Evolutionary conservation across 164 flowering plant species (phyloP).

Genomic region (Tinospora cordifolia): DNA sequence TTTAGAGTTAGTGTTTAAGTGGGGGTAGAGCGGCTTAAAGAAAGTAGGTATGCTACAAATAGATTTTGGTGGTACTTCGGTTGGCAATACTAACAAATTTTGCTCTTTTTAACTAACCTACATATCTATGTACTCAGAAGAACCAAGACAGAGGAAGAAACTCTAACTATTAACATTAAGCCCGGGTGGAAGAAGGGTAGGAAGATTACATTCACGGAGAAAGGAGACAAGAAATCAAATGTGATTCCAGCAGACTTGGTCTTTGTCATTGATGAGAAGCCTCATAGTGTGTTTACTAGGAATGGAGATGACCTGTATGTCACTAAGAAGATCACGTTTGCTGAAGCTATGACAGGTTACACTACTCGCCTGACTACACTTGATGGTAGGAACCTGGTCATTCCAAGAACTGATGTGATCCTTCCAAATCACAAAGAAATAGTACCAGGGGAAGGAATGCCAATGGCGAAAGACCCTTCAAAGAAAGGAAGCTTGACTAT

Average conservation of each 20-base stretch:
- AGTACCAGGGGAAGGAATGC: slow-evolving; percentile 79
- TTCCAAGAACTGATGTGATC: slow-evolving; percentile 50
- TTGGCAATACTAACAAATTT: neutral
- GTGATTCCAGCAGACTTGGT: slow-evolving; percentile 54
- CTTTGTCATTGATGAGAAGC: slow-evolving; percentile 77
- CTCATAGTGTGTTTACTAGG: slow-evolving; percentile 55
- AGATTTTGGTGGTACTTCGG: neutral
- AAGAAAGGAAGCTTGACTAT: slow-evolving; percentile 63
- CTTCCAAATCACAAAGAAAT: slow-evolving; percentile 61
- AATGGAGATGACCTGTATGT: slow-evolving; percentile 67
- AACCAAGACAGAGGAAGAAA: slow-evolving; percentile 48
- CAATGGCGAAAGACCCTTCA: slow-evolving; percentile 64
- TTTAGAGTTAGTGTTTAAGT: no score
- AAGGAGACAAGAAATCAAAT: slow-evolving; percentile 47
- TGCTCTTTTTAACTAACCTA: neutral
- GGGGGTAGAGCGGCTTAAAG: no score
- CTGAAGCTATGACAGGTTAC: slow-evolving; percentile 61
- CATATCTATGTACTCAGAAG: slow-evolving; percentile 26
- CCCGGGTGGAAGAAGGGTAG: slow-evolving; percentile 97
- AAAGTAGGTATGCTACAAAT: neutral
- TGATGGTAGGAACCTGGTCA: slow-evolving; percentile 59
- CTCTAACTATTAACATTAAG: slow-evolving; percentile 47
- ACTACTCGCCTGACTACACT: slow-evolving; percentile 52
- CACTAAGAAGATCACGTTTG: slow-evolving; percentile 48
- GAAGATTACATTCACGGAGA: slow-evolving; percentile 56